Evolutionary conservation across 2,329 filamentous ascomycete genomes (phyloP), one percentile per base, ranked within the genome.

Genomic region (Colletotrichum godetiae): DNA sequence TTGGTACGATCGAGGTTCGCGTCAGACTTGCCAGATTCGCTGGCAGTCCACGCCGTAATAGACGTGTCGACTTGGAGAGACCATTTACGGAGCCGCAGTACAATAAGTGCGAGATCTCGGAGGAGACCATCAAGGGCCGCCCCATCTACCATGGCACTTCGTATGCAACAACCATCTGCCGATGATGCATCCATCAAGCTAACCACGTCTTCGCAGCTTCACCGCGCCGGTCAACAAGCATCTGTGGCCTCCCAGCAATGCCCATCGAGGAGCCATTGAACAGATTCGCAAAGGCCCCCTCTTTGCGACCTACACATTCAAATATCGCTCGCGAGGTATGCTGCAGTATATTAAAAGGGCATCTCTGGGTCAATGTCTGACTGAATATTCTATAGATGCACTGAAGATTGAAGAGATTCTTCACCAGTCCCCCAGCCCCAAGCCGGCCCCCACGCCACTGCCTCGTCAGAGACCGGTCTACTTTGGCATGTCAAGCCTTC

Each of bases 71-170:
- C 19, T 33, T 42, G 5, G 29, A 29, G 24, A 29, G 27, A 52
- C 46, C 61, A 29, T 58, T 52, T 19, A 58, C 59, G 56, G 56
- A 74, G 35, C 72, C 68, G 27, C 29, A n/a, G n/a, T 60, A 3
- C 75, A 52, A 61, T 6, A 42, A 11, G 29, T 74, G 61, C 7
- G 77, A 80, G 66, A 75, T 83, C 2, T 74, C 81, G 0, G 81
- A 83, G 56, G 79, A 82, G 67, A 78, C 81, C 0, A 74, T 83
- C 4, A 82, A 83, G 42, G 81, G 81, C 8, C 78, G 76, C 58
- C 77, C 78, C 0, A 72, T 83, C 8, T 82, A 80, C 1, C 81
- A 83, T 42, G 79, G 79, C 5, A 80, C 80, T 15, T 76, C 62
- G 81, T 83, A 10, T 49, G 42, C 3, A n/a, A 49, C 72, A 71